Percentiles rank a stretch among this genome's conserved stretches.
These are phyloP conservation scores for Penicillium verhagenii DNA, from an alignment of 495 filamentous ascomycete genomes.

Conservation along the genomic window DNA sequence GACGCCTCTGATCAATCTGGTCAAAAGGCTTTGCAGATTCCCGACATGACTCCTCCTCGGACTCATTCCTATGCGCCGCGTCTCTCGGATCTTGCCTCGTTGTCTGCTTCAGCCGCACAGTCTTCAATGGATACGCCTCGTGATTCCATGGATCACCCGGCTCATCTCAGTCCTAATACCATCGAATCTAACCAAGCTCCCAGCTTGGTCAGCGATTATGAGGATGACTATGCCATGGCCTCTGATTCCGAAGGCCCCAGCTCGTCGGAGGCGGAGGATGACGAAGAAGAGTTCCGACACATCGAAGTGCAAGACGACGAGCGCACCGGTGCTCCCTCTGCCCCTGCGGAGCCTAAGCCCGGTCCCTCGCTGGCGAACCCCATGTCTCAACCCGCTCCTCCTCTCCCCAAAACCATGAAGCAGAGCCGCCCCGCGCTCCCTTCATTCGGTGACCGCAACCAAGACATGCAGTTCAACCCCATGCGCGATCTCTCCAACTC, in stretches of 20 bases:
- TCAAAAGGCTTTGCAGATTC: conserved; percentile 46
- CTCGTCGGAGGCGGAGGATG: conserved; percentile 44
- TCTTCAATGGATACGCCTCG: conserved; percentile 26
- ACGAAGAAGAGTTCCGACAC: conserved; percentile 49
- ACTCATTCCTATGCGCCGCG: conserved; percentile 31
- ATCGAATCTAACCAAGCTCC: conserved; percentile 76
- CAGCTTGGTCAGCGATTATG: conserved; percentile 85
- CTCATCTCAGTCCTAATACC: conserved; percentile 76
- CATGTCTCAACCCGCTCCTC: conserved; percentile 26
- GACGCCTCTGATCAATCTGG: conserved; percentile 49
- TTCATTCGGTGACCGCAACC: conserved; percentile 34
- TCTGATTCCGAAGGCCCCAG: conserved; percentile 49
- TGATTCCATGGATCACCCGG: conserved; percentile 47
- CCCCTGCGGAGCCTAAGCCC: conserved; percentile 34
- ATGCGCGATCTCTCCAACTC: conserved; percentile 25
- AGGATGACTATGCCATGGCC: conserved; percentile 63
- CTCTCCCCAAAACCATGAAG: conserved; percentile 46
- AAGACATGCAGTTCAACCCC: conserved; percentile 47
- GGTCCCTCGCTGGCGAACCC: conserved; percentile 37
- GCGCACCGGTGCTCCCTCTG: conserved; percentile 30
- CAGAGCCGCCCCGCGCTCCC: conserved; percentile 41
- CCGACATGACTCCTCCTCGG: conserved; percentile 32
- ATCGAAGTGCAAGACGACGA: conserved; percentile 56
- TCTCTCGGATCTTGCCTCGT: conserved; percentile 22
- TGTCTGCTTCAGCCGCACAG: conserved; percentile 30